These are phyloP conservation scores for Hura crepitans DNA, from an alignment of 441 rosid genomes.

Conservation along the genomic window DNA sequence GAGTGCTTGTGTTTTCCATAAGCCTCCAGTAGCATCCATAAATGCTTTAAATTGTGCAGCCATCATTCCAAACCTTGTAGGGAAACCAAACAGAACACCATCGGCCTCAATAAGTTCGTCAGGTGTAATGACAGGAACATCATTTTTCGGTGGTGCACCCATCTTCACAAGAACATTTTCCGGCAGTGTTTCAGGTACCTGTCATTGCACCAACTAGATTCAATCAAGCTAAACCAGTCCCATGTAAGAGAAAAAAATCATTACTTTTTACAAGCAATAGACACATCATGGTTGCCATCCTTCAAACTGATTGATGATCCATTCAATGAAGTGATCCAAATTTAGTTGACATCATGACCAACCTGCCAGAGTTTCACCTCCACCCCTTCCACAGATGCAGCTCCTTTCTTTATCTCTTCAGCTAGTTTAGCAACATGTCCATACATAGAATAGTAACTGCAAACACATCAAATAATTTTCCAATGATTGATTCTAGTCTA, in stretches of 20 bases:
- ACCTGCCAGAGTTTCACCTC: constrained; percentile 97
- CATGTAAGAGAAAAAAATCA: constrained; percentile 8
- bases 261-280: neutral
- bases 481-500: constrained; percentile 9
- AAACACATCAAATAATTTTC: constrained; percentile 9
- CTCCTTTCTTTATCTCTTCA: constrained; percentile 86
- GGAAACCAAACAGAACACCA: constrained; percentile 86
- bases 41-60: constrained; percentile 97
- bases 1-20: constrained; percentile 88
- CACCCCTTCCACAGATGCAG: constrained; percentile 90
- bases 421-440: constrained; percentile 93
- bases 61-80: constrained; percentile 97
- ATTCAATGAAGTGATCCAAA: neutral
- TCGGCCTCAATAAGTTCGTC: constrained; percentile 81
- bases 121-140: constrained; percentile 67
- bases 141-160: constrained; percentile 87
- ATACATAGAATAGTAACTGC: constrained; percentile 94
- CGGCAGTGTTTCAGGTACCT: constrained; percentile 88
- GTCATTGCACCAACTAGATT: neutral
- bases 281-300: too few species aligned
- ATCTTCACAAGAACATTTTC: constrained; percentile 80
- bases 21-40: constrained; percentile 86
- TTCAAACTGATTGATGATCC: neutral
- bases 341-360: constrained; percentile 1
- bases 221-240: neutral